Conservation (phyloP, 768 basidiomycete species). For the Boletus reticulatus region DNA sequence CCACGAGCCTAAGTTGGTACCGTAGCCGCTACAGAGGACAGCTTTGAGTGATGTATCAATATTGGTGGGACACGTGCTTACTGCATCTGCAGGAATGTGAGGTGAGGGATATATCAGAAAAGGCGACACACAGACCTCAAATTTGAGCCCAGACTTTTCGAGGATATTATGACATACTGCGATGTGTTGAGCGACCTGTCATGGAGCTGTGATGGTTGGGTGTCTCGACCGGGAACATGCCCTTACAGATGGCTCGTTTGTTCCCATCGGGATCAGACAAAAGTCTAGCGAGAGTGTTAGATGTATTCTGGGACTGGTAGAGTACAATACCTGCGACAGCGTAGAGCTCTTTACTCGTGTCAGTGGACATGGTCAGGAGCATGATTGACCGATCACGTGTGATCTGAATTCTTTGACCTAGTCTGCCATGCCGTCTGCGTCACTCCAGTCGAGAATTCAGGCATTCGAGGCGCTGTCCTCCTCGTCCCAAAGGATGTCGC, state of each 20-base stretch:
- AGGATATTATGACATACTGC: slow-evolving; percentile 83
- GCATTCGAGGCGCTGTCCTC: slow-evolving; percentile 59
- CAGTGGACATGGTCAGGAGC: slow-evolving; percentile 13
- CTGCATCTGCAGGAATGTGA: slow-evolving; percentile 33
- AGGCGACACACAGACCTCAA: slow-evolving; percentile 52
- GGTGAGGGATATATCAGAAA: background rate
- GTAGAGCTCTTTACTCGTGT: slow-evolving; percentile 50
- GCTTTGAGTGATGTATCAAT: slow-evolving; percentile 28
- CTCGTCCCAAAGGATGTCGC: slow-evolving; percentile 19
- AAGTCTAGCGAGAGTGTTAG: slow-evolving; percentile 53
- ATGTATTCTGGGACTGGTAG: background rate
- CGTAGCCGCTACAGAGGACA: slow-evolving; percentile 65
- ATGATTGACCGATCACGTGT: background rate
- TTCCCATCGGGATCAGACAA: slow-evolving; percentile 86
- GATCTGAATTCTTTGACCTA: too few species aligned
- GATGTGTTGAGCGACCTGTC: slow-evolving; percentile 71
- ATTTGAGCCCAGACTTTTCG: slow-evolving; percentile 78
- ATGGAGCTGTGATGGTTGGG: background rate
- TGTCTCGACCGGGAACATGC: slow-evolving; percentile 1
- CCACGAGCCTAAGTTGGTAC: slow-evolving; percentile 76
- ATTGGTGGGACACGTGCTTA: slow-evolving; percentile 19
- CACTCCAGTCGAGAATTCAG: slow-evolving; percentile 57
- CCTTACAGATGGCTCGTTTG: slow-evolving; percentile 65
- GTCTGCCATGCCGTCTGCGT: slow-evolving; percentile 40
- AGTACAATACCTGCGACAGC: slow-evolving; percentile 65